Conservation (phyloP, 1,139 yeast species). For the Magnusiomyces sp. region DNA sequence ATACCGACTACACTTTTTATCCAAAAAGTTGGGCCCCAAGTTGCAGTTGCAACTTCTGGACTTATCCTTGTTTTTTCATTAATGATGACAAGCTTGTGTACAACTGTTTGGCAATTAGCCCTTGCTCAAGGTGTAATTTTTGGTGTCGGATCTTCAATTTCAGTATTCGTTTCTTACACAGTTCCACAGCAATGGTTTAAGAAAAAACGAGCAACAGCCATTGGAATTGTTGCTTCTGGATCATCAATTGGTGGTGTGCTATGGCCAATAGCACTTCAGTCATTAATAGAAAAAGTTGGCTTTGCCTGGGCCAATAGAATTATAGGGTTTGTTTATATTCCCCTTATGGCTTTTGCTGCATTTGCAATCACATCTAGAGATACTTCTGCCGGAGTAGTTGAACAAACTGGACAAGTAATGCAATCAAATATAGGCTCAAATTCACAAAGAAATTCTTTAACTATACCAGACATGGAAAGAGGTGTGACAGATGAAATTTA, state of each 20-base stretch:
- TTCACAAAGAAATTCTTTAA: not conserved
- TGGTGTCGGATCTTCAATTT: conserved; percentile 40
- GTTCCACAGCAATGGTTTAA: conserved; percentile 43
- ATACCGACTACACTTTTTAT: conserved; percentile 44
- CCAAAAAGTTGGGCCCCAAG: conserved; percentile 38
- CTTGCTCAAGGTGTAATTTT: conserved; percentile 45
- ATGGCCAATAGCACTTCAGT: conserved; percentile 39
- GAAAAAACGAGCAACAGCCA: conserved; percentile 46
- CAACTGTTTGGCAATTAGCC: conserved; percentile 44
- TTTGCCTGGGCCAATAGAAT: conserved; percentile 45
- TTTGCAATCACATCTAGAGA: conserved; percentile 22
- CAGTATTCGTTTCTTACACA: conserved; percentile 23
- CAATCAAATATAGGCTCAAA: not conserved
- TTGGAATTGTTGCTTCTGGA: conserved; percentile 52
- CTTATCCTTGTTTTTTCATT: conserved; percentile 40
- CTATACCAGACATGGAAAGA: too few relatives aligned
- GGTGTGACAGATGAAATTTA: too few relatives aligned
- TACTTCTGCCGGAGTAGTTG: too few relatives aligned
- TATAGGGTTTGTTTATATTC: conserved; percentile 37
- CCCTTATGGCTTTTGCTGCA: conserved; percentile 33
- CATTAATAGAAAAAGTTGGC: conserved; percentile 37
- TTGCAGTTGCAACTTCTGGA: conserved; percentile 37
- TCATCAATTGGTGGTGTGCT: conserved; percentile 57
- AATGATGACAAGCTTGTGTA: conserved; percentile 44
- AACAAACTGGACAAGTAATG: not conserved